Percentiles rank a stretch among this genome's conserved stretches.
phyloP scores from a whole-genome alignment of 192 early-diverging fungal species.

The Endogone sp. region DNA sequence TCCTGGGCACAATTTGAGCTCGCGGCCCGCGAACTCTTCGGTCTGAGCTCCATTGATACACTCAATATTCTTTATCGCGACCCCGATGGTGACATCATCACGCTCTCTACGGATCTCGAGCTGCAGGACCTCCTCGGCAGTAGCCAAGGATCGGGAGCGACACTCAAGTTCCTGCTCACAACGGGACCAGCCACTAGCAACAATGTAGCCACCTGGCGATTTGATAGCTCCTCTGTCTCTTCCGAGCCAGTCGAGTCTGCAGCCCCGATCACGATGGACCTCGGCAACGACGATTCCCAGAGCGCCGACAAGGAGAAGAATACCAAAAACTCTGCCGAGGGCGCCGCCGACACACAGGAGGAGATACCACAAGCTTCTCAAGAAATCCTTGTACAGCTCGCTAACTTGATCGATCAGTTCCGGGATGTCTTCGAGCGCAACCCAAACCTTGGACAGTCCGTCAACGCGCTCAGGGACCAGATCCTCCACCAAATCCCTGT shows the following conservation, averaged over 20 bases:
- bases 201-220: no score
- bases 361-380: background rate
- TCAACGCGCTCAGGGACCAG: background rate
- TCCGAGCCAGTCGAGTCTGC: no score
- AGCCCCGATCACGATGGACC: no score
- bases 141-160: background rate
- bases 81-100: background rate
- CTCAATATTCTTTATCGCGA: background rate
- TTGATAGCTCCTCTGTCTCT: no score
- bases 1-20: background rate
- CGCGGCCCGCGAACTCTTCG: background rate
- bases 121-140: background rate
- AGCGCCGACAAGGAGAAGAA: no score
- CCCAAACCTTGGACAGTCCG: background rate
- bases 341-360: no score
- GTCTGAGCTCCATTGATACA: background rate
- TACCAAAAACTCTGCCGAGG: no score
- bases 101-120: background rate
- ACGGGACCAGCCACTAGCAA: no score
- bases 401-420: background rate
- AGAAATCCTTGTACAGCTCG: background rate
- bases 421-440: slow-evolving; percentile 2
- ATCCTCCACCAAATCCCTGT: slow-evolving; percentile 1
- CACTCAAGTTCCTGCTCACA: no score
- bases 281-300: no score